A percentile compares a stretch with the other conserved stretches of the same genome.
Conservation (phyloP, 2,329 filamentous ascomycete species). For the Blumeriella jaapii region DNA sequence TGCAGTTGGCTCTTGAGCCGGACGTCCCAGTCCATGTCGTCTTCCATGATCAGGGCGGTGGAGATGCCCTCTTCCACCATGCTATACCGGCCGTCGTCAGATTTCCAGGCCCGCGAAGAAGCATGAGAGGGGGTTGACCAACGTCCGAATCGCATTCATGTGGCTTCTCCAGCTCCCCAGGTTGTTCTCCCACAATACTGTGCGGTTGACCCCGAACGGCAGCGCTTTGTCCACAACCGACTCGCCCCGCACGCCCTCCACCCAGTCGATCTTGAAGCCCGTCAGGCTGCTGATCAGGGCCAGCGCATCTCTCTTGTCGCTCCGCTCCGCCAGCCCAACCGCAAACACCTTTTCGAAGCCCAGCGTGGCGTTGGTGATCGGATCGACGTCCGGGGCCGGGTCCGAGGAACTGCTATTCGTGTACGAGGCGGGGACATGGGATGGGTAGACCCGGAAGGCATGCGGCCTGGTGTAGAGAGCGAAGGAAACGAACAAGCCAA, state of each 20-base stretch:
- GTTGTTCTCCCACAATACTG: constrained; percentile 22
- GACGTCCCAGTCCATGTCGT: constrained; percentile 36
- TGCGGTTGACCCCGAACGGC: constrained; percentile 22
- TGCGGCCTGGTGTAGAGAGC: not conserved
- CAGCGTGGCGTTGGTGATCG: constrained; percentile 1
- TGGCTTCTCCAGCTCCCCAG: constrained; percentile 33
- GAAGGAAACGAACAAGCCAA: not conserved
- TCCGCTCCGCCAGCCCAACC: constrained; percentile 35
- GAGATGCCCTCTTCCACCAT: constrained; percentile 28
- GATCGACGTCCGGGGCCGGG: not conserved
- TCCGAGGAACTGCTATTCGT: not conserved
- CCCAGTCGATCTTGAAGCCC: constrained; percentile 33
- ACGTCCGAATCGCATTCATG: constrained; percentile 29
- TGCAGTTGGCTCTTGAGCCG: constrained; percentile 27
- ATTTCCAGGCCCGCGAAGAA: not conserved
- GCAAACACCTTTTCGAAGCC: constrained; percentile 30
- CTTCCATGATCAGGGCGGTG: constrained; percentile 33
- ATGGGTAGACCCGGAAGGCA: not conserved
- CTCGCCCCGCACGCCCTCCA: constrained; percentile 33
- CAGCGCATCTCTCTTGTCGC: constrained; percentile 39
- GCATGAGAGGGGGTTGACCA: constrained; percentile 4
- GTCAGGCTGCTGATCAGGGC: constrained; percentile 32
- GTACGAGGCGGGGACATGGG: constrained; percentile 1
- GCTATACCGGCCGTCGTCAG: not conserved
- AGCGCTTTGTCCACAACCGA: constrained; percentile 32